These are phyloP conservation scores for Exophiala sp. DNA, from an alignment of 2,329 filamentous ascomycete species.

Conservation along the genomic window DNA sequence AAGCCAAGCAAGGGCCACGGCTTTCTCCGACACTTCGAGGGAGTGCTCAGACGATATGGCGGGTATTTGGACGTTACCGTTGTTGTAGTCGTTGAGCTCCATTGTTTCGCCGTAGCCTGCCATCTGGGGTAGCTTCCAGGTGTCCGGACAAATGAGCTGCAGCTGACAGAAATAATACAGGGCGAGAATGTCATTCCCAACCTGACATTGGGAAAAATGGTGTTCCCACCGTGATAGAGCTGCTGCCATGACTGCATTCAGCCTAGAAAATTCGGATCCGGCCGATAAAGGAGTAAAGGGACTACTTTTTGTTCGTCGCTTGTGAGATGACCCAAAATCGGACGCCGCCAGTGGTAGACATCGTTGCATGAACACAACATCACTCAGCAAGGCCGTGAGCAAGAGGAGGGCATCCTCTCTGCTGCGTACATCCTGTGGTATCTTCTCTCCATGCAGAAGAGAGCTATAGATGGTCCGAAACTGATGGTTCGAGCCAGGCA, in stretches of 20 bases:
- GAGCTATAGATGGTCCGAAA: slow-evolving; percentile 4
- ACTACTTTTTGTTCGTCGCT: background rate
- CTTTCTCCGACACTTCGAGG: slow-evolving; percentile 4
- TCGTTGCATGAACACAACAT: slow-evolving; percentile 6
- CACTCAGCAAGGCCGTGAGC: slow-evolving; percentile 5
- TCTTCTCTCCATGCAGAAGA: slow-evolving; percentile 3
- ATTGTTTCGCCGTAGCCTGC: slow-evolving; percentile 4
- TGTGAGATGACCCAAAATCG: background rate
- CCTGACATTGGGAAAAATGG: background rate
- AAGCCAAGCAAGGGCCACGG: slow-evolving; percentile 7
- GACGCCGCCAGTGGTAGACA: background rate
- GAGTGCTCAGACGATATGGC: background rate
- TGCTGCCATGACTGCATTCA: slow-evolving; percentile 1
- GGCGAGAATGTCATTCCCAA: slow-evolving; percentile 6
- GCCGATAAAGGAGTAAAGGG: slow-evolving; percentile 4
- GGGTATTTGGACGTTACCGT: background rate
- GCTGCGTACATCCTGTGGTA: slow-evolving; percentile 4
- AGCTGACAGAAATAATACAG: slow-evolving; percentile 6
- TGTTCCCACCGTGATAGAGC: slow-evolving; percentile 2
- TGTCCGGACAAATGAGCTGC: slow-evolving; percentile 4
- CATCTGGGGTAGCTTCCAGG: background rate
- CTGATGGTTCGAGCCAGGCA: slow-evolving; percentile 4
- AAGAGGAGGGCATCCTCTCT: slow-evolving; percentile 7
- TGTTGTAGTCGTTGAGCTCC: background rate
- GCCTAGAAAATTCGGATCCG: background rate